Evolutionary conservation across 352 stramenopile genomes (phyloP).

Genomic region (Pythium rhizo-oryzae): DNA sequence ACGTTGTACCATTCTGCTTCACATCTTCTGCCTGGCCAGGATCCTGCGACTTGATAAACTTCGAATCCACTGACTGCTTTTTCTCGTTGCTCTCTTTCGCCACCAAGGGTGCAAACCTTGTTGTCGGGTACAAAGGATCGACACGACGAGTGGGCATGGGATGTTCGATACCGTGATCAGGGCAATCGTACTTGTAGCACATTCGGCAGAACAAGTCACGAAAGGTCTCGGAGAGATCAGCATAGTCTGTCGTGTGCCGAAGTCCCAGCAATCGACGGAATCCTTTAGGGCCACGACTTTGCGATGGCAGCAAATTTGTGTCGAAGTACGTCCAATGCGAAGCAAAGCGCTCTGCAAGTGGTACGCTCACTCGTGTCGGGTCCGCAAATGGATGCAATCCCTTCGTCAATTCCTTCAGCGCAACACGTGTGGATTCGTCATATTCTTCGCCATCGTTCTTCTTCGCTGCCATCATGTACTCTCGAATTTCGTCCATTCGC

Average conservation of each 20-base stretch:
- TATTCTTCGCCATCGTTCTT: not conserved
- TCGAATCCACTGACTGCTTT: not conserved
- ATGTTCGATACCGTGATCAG: constrained; percentile 88
- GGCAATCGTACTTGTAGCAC: constrained; percentile 94
- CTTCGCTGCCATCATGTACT: constrained; percentile 6
- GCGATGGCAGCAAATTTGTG: constrained; percentile 47
- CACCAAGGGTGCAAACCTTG: constrained; percentile 43
- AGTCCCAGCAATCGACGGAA: constrained; percentile 47
- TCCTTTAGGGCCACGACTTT: constrained; percentile 4
- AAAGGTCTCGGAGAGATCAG: constrained; percentile 82
- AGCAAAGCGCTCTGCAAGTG: constrained; percentile 47
- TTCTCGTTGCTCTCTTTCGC: constrained; percentile 2
- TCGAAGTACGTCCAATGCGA: constrained; percentile 67
- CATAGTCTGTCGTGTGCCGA: constrained; percentile 62
- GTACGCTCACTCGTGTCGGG: not conserved
- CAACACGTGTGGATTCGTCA: constrained; percentile 26
- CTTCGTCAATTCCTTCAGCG: constrained; percentile 41
- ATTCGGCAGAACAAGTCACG: constrained; percentile 92
- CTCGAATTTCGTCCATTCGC: constrained; percentile 42
- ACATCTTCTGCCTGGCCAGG: not conserved
- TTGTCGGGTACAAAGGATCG: constrained; percentile 61
- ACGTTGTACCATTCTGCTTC: not conserved
- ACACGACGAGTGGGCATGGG: constrained; percentile 55
- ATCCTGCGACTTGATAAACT: not conserved
- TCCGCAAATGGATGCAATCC: constrained; percentile 26